These are phyloP conservation scores for Solanum dulcamara DNA, from an alignment of 257 asterid species.

Conservation along the genomic window DNA sequence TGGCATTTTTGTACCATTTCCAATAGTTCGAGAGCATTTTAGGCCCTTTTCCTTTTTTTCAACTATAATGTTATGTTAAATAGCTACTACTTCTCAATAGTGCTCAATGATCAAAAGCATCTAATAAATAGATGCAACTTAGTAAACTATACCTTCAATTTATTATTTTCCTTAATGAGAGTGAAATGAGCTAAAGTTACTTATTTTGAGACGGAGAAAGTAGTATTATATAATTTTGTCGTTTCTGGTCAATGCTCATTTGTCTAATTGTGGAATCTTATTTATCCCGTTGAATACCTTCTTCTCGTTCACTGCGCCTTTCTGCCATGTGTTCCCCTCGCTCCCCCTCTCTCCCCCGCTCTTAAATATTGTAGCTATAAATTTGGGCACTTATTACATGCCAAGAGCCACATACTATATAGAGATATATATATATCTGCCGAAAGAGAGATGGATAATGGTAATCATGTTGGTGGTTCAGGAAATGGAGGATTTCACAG, in stretches of 20 bases:
- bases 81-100: not conserved
- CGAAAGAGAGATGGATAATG: not conserved
- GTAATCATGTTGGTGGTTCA: slow-evolving; percentile 9
- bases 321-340: slow-evolving; percentile 42
- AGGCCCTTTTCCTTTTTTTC: no score
- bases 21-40: no score
- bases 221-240: no score
- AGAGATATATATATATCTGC: not conserved
- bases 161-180: not conserved
- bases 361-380: slow-evolving; percentile 6
- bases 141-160: no score
- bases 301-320: slow-evolving; percentile 50
- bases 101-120: not conserved
- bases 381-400: slow-evolving; percentile 5
- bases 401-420: not conserved
- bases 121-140: not conserved
- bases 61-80: no score
- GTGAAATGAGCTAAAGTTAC: not conserved
- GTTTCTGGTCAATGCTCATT: slow-evolving; percentile 26
- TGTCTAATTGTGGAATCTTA: slow-evolving; percentile 23
- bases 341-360: no score
- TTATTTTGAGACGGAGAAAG: not conserved
- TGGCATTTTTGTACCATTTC: no score
- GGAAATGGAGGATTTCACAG: slow-evolving; percentile 52
- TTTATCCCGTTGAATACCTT: slow-evolving; percentile 42